Evolutionary conservation across 192 early-diverging fungal genomes (phyloP).

Genomic region (Allomyces macrogynus): DNA sequence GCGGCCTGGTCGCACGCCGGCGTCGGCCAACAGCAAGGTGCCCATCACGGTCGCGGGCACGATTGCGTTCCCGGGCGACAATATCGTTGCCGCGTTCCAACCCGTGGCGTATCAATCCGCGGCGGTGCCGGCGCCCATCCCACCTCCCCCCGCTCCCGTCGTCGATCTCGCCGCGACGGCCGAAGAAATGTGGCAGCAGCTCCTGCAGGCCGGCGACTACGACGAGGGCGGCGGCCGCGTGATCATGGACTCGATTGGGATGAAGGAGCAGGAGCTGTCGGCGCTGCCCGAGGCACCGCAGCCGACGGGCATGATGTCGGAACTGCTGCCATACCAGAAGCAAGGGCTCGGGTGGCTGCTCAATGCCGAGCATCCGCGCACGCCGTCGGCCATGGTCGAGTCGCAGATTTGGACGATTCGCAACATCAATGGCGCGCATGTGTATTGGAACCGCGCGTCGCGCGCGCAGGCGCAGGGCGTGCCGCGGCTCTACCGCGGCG

Average conservation of each 20-base stretch:
- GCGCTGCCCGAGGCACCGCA: neutral
- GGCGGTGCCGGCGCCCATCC: too few species aligned
- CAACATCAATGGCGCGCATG: neutral
- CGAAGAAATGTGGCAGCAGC: neutral
- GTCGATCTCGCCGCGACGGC: neutral
- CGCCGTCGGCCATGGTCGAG: neutral
- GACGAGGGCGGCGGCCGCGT: neutral
- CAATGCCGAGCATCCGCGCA: slow-evolving; percentile 2
- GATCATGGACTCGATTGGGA: neutral
- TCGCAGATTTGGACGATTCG: neutral
- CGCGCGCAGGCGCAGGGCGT: neutral
- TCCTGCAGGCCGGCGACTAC: neutral
- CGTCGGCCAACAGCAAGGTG: too few species aligned
- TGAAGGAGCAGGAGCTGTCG: neutral
- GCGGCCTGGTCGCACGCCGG: too few species aligned
- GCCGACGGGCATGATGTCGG: neutral
- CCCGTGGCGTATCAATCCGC: too few species aligned
- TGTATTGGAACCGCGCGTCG: neutral
- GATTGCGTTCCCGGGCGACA: too few species aligned
- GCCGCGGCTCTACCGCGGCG: neutral
- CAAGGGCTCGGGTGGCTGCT: slow-evolving; percentile 2
- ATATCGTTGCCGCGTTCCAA: too few species aligned
- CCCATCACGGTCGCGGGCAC: too few species aligned
- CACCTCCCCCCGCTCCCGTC: too few species aligned
- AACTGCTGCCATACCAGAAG: slow-evolving; percentile 1